Evolutionary conservation across 768 basidiomycete genomes (phyloP), one percentile per base, ranked within the genome.

Genomic region (Auriscalpium orientale): DNA sequence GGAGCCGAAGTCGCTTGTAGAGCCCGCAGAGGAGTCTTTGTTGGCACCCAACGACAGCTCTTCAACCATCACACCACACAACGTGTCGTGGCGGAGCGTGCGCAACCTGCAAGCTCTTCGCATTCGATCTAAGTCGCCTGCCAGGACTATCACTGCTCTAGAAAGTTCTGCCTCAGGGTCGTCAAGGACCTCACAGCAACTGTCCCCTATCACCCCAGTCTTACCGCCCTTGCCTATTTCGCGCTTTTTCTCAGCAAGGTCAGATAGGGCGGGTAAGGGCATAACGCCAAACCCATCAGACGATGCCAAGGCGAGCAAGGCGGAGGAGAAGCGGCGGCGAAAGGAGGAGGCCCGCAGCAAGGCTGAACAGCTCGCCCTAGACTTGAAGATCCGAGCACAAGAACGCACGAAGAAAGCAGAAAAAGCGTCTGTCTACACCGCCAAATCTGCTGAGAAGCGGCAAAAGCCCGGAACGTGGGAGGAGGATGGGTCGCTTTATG

Each of bases 291-390:
- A 7, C 28, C 28, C 28, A 28, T 4, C 28, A 28, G 50, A 58
- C 40, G 44, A 56, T 48, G n/a, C 36, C 48, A 60, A 58, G 54
- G 28, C 20, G 48, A 45, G 56, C 46, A 64, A 62, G 56, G 64
- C 66, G 45, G 79, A 79, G 56, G 67, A 71, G 60, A 80, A 76
- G 66, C 65, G 62, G 59, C 68, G 68, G 54, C 79, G 73, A 66
- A 74, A 74, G 62, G 72, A 74, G 10, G 69, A 74, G 51, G 66
- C 71, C 49, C 69, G 71, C 36, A 71, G 71, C 53, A 72, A 66
- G 59, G 68, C 66, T 35, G 74, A 77, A 56, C 70, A 70, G 51
- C 68, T 80, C 35, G 78, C 79, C n/a, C 63, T 69, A 54, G 71
- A 77, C 48, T 69, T 80, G 58, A 77, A 74, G 64, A 70, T 70